Base-by-base conservation (phyloP, 2,329 filamentous ascomycete species). In the Laburnicola sp. region DNA sequence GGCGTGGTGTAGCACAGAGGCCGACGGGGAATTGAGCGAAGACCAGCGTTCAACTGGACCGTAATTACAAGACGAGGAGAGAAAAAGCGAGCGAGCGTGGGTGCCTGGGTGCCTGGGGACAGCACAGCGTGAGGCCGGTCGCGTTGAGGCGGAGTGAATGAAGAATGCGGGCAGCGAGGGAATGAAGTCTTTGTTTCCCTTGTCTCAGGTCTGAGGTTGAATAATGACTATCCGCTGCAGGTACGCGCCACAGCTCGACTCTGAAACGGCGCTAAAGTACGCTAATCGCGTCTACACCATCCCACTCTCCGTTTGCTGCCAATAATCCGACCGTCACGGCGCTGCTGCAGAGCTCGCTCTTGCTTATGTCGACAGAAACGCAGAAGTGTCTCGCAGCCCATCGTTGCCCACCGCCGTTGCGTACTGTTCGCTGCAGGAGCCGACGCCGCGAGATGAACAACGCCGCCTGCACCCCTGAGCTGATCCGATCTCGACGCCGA, bases 21-120 rank as follows among this genome's bases (percentile, higher is more conserved):
- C 31, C 37, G 31, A 55, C 48, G 48, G 41, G 45, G 27, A 48
- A 64, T 60, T 60, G 61, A 63, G 63, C 64, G 59, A 62, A 60
- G 64, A 63, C 66, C 66, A 57, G 66, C 67, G 63, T 65, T 63
- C 53, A 51, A 54, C 53, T 58, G 50, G 51, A 32, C 30, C 27
- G 30, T 16, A 50, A 56, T 44, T 55, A 53, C 43, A 50, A 22
- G 26, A 50, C 42, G 60, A 45, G 52, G n/a, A 49, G 23, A 44
- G 37, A 53, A 6, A n/a, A 23, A 21, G 27, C 11, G 21, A 62
- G 56, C 44, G 63, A 65, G 41, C 22, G 41, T 35, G 30, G 48
- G 56, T 43, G 56, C 53, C 54, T 54, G 16, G 16, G 16, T 16
- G 16, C 59, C 55, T 44, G 52, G 44, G 51, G 52, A 51, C 54